phyloP scores from a whole-genome alignment of 164 flowering plant genomes.

The Vitis vinifera region ASM3070453v1 NC_081808.1:1815001-1815500 shows the following conservation, averaged over 20 bases:
- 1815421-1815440: constrained; percentile 78
- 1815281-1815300: not conserved
- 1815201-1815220: not conserved
- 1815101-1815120: too few relatives aligned
- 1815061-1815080: too few relatives aligned
- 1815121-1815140: too few relatives aligned
- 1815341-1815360: not conserved
- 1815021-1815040: not conserved
- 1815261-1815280: not conserved
- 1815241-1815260: not conserved
- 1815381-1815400: constrained; percentile 35
- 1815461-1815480: constrained; percentile 75
- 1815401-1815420: constrained; percentile 75
- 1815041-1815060: too few relatives aligned
- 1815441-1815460: constrained; percentile 43
- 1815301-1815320: too few relatives aligned
- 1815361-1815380: too few relatives aligned
- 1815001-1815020: too few relatives aligned
- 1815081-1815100: too few relatives aligned
- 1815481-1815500: constrained; percentile 74
- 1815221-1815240: not conserved
- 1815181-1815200: not conserved
- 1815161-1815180: not conserved
- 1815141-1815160: too few relatives aligned
- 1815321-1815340: not conserved